Conservation (phyloP, 1,139 yeast genomes). For the Diutina neorugosa region DNA sequence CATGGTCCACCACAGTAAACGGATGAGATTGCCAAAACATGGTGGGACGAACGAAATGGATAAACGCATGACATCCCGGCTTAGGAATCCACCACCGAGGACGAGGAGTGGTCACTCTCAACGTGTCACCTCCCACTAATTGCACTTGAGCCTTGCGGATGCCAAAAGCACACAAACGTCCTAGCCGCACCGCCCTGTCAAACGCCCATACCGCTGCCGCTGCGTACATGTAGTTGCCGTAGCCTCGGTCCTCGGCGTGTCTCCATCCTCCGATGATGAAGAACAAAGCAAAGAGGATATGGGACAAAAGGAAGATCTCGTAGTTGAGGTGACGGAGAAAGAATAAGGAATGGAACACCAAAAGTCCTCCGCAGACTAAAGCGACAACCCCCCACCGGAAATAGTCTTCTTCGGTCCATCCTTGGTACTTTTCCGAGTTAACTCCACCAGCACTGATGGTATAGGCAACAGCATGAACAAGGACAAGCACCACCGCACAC, state of each 20-base stretch:
- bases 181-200: slow-evolving; percentile 31
- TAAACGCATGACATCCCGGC: slow-evolving; percentile 57
- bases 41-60: slow-evolving; percentile 39
- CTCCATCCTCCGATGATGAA: slow-evolving; percentile 34
- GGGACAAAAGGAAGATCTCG: slow-evolving; percentile 30
- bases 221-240: slow-evolving; percentile 22
- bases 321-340: slow-evolving; percentile 27
- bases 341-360: slow-evolving; percentile 30
- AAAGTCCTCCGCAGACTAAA: slow-evolving; percentile 21
- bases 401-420: slow-evolving; percentile 26
- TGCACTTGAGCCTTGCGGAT: slow-evolving; percentile 35
- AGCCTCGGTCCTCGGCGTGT: slow-evolving; percentile 32
- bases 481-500: slow-evolving; percentile 28
- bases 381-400: slow-evolving; percentile 48
- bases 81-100: slow-evolving; percentile 29
- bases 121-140: slow-evolving; percentile 34
- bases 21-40: slow-evolving; percentile 70
- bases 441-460: slow-evolving; percentile 22
- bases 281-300: slow-evolving; percentile 26
- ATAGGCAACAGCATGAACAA: slow-evolving; percentile 42
- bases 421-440: slow-evolving; percentile 16
- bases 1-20: slow-evolving; percentile 27
- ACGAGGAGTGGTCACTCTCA: slow-evolving; percentile 27
- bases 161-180: slow-evolving; percentile 39
- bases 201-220: slow-evolving; percentile 30